Percentiles rank a stretch among this genome's conserved stretches.
Conservation (phyloP, 257 asterid species). For the Fraxinus pennsylvanica region DNA sequence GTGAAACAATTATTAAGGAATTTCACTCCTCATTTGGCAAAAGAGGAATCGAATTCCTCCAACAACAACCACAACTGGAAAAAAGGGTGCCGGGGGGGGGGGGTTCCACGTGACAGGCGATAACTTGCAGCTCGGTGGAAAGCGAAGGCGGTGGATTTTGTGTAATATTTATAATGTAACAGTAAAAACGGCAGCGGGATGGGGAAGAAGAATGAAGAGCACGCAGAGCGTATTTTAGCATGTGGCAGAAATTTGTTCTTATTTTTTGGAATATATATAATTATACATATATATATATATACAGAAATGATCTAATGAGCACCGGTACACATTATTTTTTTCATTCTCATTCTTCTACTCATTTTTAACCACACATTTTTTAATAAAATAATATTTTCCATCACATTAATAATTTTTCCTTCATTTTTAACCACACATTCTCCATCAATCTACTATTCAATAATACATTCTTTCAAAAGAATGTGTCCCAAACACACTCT, state of each 20-base stretch:
- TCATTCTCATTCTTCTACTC: no score
- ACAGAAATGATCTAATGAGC: no score
- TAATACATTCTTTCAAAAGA: no score
- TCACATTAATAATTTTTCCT: no score
- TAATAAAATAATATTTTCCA: no score
- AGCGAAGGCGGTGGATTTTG: constrained; percentile 3
- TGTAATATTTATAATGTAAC: background rate
- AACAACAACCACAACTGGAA: background rate
- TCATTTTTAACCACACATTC: no score
- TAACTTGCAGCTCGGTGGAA: background rate
- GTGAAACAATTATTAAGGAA: background rate
- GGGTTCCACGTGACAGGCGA: constrained; percentile 20
- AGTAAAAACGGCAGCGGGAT: background rate
- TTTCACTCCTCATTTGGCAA: background rate
- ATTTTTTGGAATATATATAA: background rate
- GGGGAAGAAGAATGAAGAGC: background rate
- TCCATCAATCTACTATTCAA: no score
- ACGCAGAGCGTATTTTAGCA: background rate
- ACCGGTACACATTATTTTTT: no score
- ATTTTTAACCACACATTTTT: no score
- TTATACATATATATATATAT: no score
- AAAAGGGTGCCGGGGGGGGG: background rate
- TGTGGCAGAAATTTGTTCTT: background rate
- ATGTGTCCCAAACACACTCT: no score
- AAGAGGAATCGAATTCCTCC: background rate